These are phyloP conservation scores for Austroboletus sp. DNA, from an alignment of 1,284 basidiomycete species.

Conservation along the genomic window DNA sequence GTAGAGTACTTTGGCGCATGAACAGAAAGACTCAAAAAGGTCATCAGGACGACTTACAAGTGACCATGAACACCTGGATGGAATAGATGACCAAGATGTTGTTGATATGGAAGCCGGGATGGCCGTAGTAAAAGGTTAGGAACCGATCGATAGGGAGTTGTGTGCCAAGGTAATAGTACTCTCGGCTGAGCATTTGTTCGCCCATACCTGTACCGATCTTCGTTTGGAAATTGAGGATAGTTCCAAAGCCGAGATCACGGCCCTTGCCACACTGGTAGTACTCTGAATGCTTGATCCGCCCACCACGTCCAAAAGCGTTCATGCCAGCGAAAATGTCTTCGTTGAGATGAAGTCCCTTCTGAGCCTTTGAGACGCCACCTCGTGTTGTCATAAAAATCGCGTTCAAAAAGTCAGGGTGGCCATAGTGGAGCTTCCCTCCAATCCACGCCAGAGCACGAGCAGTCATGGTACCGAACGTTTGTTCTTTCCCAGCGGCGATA, in stretches of 20 bases:
- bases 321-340: constrained; percentile 99
- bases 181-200: constrained; percentile 98
- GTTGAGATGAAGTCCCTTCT: constrained; percentile 97
- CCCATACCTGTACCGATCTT: constrained; percentile 99
- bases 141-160: constrained; percentile 97
- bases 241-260: constrained; percentile 98
- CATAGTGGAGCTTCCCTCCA: constrained; percentile 97
- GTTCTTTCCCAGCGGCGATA: constrained; percentile 98
- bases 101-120: constrained; percentile 99
- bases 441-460: constrained; percentile 95
- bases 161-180: constrained; percentile 98
- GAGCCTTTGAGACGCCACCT: constrained; percentile 97
- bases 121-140: constrained; percentile 98
- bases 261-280: constrained; percentile 99
- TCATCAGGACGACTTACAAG: constrained; percentile 48
- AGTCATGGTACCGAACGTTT: constrained; percentile 98
- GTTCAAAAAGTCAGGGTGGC: constrained; percentile 98
- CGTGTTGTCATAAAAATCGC: constrained; percentile 98
- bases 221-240: constrained; percentile 99
- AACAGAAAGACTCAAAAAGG: constrained; percentile 6
- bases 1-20: constrained; percentile 60
- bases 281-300: constrained; percentile 98
- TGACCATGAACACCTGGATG: constrained; percentile 92
- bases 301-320: constrained; percentile 97
- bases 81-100: constrained; percentile 98